These are phyloP conservation scores for Pueraria montana DNA, from an alignment of 306 rosid species.

Conservation along the genomic window DNA sequence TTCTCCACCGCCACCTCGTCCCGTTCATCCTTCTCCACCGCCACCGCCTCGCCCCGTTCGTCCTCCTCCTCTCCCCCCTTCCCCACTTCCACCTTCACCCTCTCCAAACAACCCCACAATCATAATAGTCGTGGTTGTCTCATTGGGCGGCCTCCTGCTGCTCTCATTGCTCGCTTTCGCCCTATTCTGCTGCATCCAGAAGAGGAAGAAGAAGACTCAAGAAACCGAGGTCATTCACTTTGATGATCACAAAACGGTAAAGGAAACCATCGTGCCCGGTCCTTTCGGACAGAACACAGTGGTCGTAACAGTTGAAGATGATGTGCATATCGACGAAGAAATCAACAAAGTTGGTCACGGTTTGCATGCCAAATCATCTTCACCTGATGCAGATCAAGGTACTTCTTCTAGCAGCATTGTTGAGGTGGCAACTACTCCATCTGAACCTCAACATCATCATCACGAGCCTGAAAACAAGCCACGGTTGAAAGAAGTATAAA, in stretches of 20 bases:
- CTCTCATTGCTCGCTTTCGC: constrained; percentile 72
- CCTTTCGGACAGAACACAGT: constrained; percentile 64
- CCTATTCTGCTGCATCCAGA: constrained; percentile 63
- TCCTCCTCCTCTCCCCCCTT: constrained; percentile 53
- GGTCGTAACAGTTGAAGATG: constrained; percentile 74
- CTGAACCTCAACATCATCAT: constrained; percentile 40
- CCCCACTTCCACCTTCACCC: constrained; percentile 68
- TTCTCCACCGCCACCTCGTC: constrained; percentile 59
- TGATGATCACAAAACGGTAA: constrained; percentile 68
- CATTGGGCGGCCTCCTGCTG: constrained; percentile 64
- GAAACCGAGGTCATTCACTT: constrained; percentile 63
- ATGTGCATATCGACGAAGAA: constrained; percentile 63
- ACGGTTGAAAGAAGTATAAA: constrained; percentile 37
- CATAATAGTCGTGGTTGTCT: constrained; percentile 66
- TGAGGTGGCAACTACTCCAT: constrained; percentile 39
- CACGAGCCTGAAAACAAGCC: constrained; percentile 50
- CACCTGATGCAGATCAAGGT: constrained; percentile 33
- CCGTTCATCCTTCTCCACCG: constrained; percentile 52
- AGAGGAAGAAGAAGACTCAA: constrained; percentile 59
- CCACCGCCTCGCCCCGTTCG: constrained; percentile 54
- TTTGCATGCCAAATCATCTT: constrained; percentile 53
- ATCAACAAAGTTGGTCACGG: constrained; percentile 51
- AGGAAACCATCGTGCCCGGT: constrained; percentile 65
- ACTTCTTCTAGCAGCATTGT: constrained; percentile 44
- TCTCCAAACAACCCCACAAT: constrained; percentile 64